Evolutionary conservation across 768 basidiomycete genomes (phyloP), one percentile per base, ranked within the genome.

Genomic region (Trametes villosa): DNA sequence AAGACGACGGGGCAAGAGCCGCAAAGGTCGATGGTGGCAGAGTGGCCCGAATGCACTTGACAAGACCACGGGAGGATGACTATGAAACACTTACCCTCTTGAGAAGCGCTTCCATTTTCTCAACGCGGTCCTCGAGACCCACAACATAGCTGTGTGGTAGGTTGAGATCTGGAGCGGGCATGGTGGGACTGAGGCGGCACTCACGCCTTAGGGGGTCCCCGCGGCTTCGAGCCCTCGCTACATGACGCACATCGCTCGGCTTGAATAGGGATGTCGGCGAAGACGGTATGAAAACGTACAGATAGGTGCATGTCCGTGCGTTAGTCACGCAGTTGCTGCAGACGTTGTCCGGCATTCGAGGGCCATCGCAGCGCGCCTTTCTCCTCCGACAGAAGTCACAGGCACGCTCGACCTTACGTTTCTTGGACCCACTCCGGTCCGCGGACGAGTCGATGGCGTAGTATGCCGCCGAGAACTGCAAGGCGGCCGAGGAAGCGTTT

Each of bases 151-250:
- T 76, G 55, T 24, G 42, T 12, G 18, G 22, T 24, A 34, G 18
- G 13, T 58, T 33, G 30, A 50, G 47, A 34, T 3, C 12, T 34
- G 29, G 34, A 6, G 47, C 6, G 24, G 40, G n/a, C 20, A 26
- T 4, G 34, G 41, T 36, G 11, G 53, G 15, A 22, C 20, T 11
- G 29, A 18, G 15, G 20, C 22, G 15, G 24, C 20, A 75, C 76
- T 66, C 57, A 77, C 72, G 75, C 74, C 62, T 77, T 77, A 17
- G 76, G 76, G 31, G 76, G 76, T 2, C 76, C 76, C 40, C 76
- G 67, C 24, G 75, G 76, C 61, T 75, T 76, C 9, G 76, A 77
- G 15, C 66, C 63, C 61, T 77, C 76, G 38, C 75, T 75, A 58
- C 15, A n/a, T 8, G 34, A 20, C 22, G 36, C 40, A 31, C 20